Evolutionary conservation across 371 early-diverging fungal species (phyloP).

Genomic region (Rhizopus delemar): DNA sequence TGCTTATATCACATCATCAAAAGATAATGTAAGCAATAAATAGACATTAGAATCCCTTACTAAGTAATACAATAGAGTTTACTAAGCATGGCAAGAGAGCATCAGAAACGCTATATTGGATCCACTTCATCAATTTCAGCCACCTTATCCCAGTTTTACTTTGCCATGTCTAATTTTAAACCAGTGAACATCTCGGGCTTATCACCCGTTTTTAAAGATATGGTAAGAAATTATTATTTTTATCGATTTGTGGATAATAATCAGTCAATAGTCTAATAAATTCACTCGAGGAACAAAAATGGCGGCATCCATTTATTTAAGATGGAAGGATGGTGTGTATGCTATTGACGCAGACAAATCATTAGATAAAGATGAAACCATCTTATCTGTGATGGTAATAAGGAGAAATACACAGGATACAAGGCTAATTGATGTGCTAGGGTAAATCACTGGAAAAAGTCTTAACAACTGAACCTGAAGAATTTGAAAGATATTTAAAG

Average conservation of each 20-base stretch:
- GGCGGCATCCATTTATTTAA: constrained; percentile 67
- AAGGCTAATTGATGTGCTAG: constrained; percentile 27
- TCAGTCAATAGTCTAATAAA: constrained; percentile 35
- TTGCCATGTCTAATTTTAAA: constrained; percentile 69
- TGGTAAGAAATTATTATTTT: constrained; percentile 39
- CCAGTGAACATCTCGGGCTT: constrained; percentile 62
- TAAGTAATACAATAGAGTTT: constrained; percentile 36
- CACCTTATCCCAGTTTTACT: constrained; percentile 78
- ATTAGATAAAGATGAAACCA: constrained; percentile 64
- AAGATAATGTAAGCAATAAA: constrained; percentile 56
- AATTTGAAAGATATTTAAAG: constrained; percentile 71
- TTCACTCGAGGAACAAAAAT: constrained; percentile 63
- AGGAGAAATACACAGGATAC: neutral
- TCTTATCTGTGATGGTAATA: constrained; percentile 63
- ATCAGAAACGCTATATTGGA: constrained; percentile 65
- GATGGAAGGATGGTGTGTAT: constrained; percentile 73
- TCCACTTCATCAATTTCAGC: constrained; percentile 91
- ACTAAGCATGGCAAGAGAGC: constrained; percentile 42
- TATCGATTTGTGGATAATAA: neutral
- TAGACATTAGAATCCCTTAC: neutral
- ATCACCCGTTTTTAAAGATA: constrained; percentile 59
- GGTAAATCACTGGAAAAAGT: constrained; percentile 88
- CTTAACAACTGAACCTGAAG: constrained; percentile 64
- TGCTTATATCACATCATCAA: constrained; percentile 80
- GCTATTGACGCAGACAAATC: constrained; percentile 85